Evolutionary conservation across 2,329 filamentous ascomycete species (phyloP).

Genomic region (Plectosphaerella plurivora): DNA sequence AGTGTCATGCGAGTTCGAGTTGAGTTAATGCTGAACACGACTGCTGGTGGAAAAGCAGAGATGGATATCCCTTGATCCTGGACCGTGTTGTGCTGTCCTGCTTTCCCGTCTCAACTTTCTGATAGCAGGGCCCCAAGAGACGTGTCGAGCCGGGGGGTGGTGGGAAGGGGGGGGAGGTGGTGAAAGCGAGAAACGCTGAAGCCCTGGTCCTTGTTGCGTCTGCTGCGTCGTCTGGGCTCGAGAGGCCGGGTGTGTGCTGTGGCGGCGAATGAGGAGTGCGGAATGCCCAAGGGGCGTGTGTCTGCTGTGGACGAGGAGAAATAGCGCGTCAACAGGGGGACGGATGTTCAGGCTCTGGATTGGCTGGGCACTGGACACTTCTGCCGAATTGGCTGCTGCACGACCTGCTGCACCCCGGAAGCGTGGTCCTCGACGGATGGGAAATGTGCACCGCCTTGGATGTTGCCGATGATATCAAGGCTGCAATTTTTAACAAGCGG

Average conservation of each 20-base stretch:
- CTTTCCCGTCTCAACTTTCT: background rate
- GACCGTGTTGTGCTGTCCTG: background rate
- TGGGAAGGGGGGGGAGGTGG: background rate
- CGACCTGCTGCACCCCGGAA: slow-evolving; percentile 9
- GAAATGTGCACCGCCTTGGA: background rate
- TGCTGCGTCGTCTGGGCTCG: background rate
- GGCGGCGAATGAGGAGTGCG: background rate
- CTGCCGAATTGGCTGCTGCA: slow-evolving; percentile 11
- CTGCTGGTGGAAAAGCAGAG: too few species aligned
- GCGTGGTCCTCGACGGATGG: slow-evolving; percentile 8
- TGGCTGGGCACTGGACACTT: background rate
- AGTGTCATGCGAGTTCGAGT: too few species aligned
- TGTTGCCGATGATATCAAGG: background rate
- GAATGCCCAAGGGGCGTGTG: background rate
- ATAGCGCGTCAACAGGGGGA: background rate
- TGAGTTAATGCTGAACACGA: too few species aligned
- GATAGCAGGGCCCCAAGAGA: background rate
- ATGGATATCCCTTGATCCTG: background rate
- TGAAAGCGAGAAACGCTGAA: background rate
- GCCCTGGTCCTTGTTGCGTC: background rate
- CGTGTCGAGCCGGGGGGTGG: background rate
- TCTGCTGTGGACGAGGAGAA: background rate
- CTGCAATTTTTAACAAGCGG: background rate
- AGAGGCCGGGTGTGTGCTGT: background rate
- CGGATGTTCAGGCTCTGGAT: background rate